phyloP scores from a whole-genome alignment of 2,329 filamentous ascomycete species.

The Bipolaris sorokiniana region DNA sequence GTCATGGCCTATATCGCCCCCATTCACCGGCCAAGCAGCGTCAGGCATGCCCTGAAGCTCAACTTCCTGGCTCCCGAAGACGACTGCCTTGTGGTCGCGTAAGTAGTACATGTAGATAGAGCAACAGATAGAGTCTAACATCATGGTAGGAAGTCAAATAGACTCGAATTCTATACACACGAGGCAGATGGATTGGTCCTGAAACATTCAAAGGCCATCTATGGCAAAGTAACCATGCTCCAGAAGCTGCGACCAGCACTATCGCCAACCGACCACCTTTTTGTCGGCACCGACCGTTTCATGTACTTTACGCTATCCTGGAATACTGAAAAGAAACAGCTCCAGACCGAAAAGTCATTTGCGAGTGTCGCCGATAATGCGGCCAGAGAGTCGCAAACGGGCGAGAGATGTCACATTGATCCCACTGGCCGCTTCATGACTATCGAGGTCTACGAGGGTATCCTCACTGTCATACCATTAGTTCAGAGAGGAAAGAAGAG shows the following conservation, averaged over 20 bases:
- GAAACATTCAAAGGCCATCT: constrained; percentile 73
- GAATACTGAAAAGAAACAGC: constrained; percentile 64
- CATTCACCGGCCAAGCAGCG: constrained; percentile 89
- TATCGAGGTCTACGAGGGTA: constrained; percentile 71
- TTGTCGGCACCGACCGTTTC: constrained; percentile 87
- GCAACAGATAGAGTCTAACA: constrained; percentile 16
- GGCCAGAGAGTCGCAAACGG: constrained; percentile 76
- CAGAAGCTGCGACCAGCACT: constrained; percentile 78
- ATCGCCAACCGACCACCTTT: constrained; percentile 79
- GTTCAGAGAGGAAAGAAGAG: constrained; percentile 60
- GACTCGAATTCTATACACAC: constrained; percentile 81
- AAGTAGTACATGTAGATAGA: constrained; percentile 48
- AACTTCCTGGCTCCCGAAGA: constrained; percentile 75
- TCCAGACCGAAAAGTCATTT: constrained; percentile 64
- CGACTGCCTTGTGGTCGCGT: constrained; percentile 88
- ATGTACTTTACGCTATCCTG: constrained; percentile 91
- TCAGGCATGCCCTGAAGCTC: constrained; percentile 84
- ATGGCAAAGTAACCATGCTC: constrained; percentile 86
- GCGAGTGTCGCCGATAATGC: constrained; percentile 66
- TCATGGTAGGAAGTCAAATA: constrained; percentile 71
- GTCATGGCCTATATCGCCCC: constrained; percentile 92
- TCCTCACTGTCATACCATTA: constrained; percentile 69
- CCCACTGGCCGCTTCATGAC: constrained; percentile 73
- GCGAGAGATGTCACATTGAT: constrained; percentile 83
- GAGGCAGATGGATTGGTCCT: constrained; percentile 66